Evolutionary conservation across 2,329 filamentous ascomycete genomes (phyloP).

Genomic region (Fusarium devonianum): DNA sequence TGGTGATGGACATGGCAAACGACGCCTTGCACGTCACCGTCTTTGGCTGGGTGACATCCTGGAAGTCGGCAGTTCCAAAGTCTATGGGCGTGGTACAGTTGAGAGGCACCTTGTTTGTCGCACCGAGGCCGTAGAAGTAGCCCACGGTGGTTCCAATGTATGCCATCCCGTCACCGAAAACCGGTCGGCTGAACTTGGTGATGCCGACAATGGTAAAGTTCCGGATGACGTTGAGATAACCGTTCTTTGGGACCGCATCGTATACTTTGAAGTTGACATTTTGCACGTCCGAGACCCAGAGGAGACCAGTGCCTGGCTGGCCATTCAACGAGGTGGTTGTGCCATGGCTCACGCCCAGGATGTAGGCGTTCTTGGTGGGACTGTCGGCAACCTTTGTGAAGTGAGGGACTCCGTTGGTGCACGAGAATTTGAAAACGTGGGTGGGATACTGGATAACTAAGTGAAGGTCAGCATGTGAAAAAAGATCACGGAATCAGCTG

Average conservation of each 20-base stretch:
- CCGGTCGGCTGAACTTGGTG: slow-evolving; percentile 64
- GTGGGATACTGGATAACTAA: slow-evolving; percentile 60
- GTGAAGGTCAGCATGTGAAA: not conserved
- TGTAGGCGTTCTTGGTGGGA: slow-evolving; percentile 57
- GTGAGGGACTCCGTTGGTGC: slow-evolving; percentile 56
- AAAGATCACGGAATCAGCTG: accelerated
- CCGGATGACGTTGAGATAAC: slow-evolving; percentile 55
- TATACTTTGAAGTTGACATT: slow-evolving; percentile 61
- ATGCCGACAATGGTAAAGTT: slow-evolving; percentile 59
- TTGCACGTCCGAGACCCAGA: slow-evolving; percentile 65
- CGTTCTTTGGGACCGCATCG: slow-evolving; percentile 57
- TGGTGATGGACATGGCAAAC: slow-evolving; percentile 52
- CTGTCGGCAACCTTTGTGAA: slow-evolving; percentile 62
- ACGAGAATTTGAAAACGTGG: slow-evolving; percentile 65
- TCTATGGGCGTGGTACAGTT: slow-evolving; percentile 59
- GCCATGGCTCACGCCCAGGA: slow-evolving; percentile 64
- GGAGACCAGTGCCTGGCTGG: slow-evolving; percentile 60
- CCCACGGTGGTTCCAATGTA: slow-evolving; percentile 62
- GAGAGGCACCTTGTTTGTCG: slow-evolving; percentile 60
- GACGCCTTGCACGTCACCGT: slow-evolving; percentile 57
- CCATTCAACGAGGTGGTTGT: slow-evolving; percentile 63
- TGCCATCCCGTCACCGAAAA: slow-evolving; percentile 63
- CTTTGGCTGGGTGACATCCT: slow-evolving; percentile 39
- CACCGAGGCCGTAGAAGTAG: slow-evolving; percentile 62
- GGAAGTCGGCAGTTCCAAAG: slow-evolving; percentile 56